Base-by-base conservation (phyloP, 495 filamentous ascomycete genomes). In the Trichoderma parareesei region DNA sequence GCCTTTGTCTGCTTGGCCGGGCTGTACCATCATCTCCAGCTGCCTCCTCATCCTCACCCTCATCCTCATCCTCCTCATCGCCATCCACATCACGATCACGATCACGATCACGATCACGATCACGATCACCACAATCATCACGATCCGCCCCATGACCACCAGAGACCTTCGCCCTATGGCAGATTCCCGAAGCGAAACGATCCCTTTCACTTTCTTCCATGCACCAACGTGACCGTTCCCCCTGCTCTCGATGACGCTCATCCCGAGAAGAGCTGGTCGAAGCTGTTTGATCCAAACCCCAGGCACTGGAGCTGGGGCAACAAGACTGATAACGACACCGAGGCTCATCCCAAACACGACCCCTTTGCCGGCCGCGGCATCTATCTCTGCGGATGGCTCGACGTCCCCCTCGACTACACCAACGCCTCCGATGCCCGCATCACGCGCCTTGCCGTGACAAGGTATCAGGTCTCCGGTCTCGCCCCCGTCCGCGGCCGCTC, bases 351-450 rank as follows among this genome's bases (percentile, higher is more conserved):
- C 9, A 41, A 62, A n/a, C 48, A 41, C 18, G 74, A 74, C 62
- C 68, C 72, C 0, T 78, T 77, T 63, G 67, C 69, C 9, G 75
- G 69, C 18, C 75, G 77, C n/a, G 75, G 75, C 11, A 77, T 81
- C 55, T 79, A 74, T 64, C 64, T 81, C 16, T 81, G 77, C 62
- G 76, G 77, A 10, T 81, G 74, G 60, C 70, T 81, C n/a, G 76
- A 79, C 7, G 77, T 79, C 8, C 78, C 78, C 13, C 71, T 81
- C 9, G 78, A 81, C 69, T 79, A 81, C 67, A 76, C 73, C 48
- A 78, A 80, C 67, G 60, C 70, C 55, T 71, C 76, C 0, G 77
- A 79, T 38, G 35, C 55, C 41, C 75, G 77, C 40, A 77, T 81
- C 64, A 73, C 67, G 35, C 74, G 78, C 13, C 76, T 79, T 10